phyloP scores from a whole-genome alignment of 768 basidiomycete species.

The Russula vinacea region DNA sequence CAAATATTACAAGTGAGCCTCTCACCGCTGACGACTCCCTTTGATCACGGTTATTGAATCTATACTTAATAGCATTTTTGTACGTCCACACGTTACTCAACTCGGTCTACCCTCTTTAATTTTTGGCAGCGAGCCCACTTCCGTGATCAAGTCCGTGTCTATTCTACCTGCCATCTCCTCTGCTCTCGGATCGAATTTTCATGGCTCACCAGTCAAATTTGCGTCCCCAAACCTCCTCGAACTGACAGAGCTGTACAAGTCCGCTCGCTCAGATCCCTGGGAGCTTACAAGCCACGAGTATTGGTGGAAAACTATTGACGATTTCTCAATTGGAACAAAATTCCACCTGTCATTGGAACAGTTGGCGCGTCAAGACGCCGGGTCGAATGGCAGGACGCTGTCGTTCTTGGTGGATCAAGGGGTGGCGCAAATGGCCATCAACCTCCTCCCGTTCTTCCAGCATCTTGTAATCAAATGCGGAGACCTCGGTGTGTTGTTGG shows the following conservation, averaged over 20 bases:
- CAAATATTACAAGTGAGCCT: slow-evolving; percentile 53
- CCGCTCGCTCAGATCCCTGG: slow-evolving; percentile 44
- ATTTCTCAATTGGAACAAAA: slow-evolving; percentile 58
- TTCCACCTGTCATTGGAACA: slow-evolving; percentile 67
- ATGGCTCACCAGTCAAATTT: slow-evolving; percentile 55
- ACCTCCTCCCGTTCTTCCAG: slow-evolving; percentile 80
- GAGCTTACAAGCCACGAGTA: slow-evolving; percentile 50
- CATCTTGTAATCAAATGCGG: slow-evolving; percentile 87
- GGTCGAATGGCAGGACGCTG: slow-evolving; percentile 43
- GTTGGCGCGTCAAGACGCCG: slow-evolving; percentile 47
- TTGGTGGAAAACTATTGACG: slow-evolving; percentile 68
- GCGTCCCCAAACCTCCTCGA: slow-evolving; percentile 86
- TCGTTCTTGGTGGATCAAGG: slow-evolving; percentile 68
- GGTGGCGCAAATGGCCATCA: slow-evolving; percentile 73
- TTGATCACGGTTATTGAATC: slow-evolving; percentile 9
- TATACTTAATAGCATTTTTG: slow-evolving; percentile 62
- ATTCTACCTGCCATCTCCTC: slow-evolving; percentile 63
- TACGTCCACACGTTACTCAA: slow-evolving; percentile 38
- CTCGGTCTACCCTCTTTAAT: neutral
- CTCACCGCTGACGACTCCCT: neutral
- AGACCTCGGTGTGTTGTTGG: slow-evolving; percentile 58
- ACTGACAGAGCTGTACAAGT: slow-evolving; percentile 56
- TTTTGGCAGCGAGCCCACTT: slow-evolving; percentile 82
- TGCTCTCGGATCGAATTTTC: slow-evolving; percentile 34
- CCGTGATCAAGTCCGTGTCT: slow-evolving; percentile 69